phyloP scores from a whole-genome alignment of 106 monocot genomes.

The Phalaenopsis aphrodite region DNA sequence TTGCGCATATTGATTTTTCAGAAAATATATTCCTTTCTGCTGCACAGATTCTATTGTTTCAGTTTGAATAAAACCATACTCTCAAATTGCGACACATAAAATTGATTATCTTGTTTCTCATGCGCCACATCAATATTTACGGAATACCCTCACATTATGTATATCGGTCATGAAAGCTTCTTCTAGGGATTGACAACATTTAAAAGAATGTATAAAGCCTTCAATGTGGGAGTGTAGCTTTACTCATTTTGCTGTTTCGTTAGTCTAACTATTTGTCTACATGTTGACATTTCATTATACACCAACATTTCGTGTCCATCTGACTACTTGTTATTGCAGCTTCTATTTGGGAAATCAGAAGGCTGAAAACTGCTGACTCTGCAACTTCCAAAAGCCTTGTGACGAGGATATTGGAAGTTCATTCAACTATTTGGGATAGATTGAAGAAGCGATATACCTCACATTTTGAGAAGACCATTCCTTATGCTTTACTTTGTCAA shows the following conservation, averaged over 20 bases:
- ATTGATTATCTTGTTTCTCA: neutral
- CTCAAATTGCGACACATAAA: neutral
- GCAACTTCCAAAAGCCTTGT: slow-evolving; percentile 63
- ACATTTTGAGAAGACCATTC: slow-evolving; percentile 63
- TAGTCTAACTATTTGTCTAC: neutral
- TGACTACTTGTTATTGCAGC: slow-evolving; percentile 35
- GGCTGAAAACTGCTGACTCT: slow-evolving; percentile 32
- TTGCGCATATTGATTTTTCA: neutral
- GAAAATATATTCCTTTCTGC: neutral
- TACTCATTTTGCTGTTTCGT: neutral
- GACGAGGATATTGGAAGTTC: slow-evolving; percentile 71
- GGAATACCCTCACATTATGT: neutral
- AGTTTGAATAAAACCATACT: neutral
- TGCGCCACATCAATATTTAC: neutral
- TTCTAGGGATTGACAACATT: neutral
- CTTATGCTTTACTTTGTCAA: slow-evolving; percentile 80
- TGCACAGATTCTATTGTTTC: neutral
- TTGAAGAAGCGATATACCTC: slow-evolving; percentile 40
- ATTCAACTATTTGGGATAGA: slow-evolving; percentile 54
- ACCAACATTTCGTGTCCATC: neutral
- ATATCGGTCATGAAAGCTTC: neutral
- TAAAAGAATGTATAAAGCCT: neutral
- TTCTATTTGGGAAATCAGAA: slow-evolving; percentile 89
- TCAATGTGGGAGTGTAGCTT: neutral
- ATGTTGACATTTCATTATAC: neutral